Evolutionary conservation across 306 rosid genomes (phyloP), one percentile per base, ranked within the genome.

Genomic region (Prunus dulcis): DNA sequence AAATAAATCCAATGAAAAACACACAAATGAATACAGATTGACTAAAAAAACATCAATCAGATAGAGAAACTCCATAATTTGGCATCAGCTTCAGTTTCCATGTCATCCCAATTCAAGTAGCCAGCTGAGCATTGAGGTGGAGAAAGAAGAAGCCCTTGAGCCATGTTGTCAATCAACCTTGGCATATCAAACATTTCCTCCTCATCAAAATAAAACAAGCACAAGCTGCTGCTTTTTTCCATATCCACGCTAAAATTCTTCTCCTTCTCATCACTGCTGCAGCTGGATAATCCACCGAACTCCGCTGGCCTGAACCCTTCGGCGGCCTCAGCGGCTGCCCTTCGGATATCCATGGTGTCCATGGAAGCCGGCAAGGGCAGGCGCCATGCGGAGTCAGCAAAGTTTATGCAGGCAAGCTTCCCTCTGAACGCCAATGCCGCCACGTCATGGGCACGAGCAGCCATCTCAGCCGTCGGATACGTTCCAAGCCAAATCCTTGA

Each of bases 361-460:
- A 3, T 82, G 0, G 95, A 85, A 1, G 75, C 76, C 1, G 98
- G 97, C 17, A 76, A 2, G 0, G 74, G 83, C 34, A 92, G 28
- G 11, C 87, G 84, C 93, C 91, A 86, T 0, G 78, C 88, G 0
- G 98, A 94, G 82, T 94, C 97, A 0, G 93, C 95, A 9, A 94
- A 94, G 52, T 94, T 94, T 20, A 94, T 89, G 41, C 98, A 92
- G 1, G 93, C 93, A 0, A 85, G 84, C 62, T 78, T 90, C 0
- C 93, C 97, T 0, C 90, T 63, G 2, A 92, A 79, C 0, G 89
- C 84, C 4, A 95, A 78, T 1, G 92, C 93, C 0, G 98, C 97
- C 30, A 95, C 93, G 46, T 95, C 98, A 17, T 95, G 96, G 0
- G 98, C 98, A 0, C 98, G 84, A 0, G 97, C 98, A 0, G 97